Base-by-base conservation (phyloP, 2,329 filamentous ascomycete genomes). In the Daldinia eschscholtzii region DNA sequence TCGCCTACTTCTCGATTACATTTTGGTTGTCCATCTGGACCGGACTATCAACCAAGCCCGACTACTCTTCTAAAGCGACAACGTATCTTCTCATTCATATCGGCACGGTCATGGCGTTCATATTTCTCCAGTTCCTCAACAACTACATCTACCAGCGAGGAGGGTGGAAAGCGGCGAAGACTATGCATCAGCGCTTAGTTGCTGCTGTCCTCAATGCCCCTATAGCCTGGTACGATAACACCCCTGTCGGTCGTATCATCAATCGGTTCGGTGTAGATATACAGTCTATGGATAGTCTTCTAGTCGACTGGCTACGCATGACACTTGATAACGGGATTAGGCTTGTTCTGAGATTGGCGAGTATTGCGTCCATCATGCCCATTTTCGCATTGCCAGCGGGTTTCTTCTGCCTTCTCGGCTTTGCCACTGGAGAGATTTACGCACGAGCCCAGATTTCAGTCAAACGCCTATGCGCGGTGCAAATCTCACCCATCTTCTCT, bases 221-320 rank as follows among this genome's bases (percentile, higher is more conserved):
- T 0, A 76, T 87, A 6, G 80, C 81, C 3, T 88, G 85, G 85
- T 87, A 85, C 73, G 84, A 86, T 70, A 76, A 83, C 46, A 80
- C 84, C 1, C 82, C 85, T 0, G 80, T 83, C n/a, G 83, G 85
- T 4, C 81, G 85, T 42, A 81, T 85, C 59, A 80, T 83, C 61
- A 86, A 86, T 70, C 83, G 86, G 13, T 85, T 87, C 70, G 82
- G 83, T 0, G 83, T 84, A 28, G 86, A 88, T 63, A 86, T 86
- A 69, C 79, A 81, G 5, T 85, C 85, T 0, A 80, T 88, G 60
- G 86, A 88, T 67, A 81, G 80, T n/a, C 73, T 79, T 2, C 77
- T 87, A 1, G 81, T 81, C 23, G 76, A 79, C 2, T 81, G 83
- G 77, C 75, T 86, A 0, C 80, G 81, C 10, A 72, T 71, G 20